A percentile compares a stretch with the other conserved stretches of the same genome.
phyloP scores from a whole-genome alignment of 2,329 filamentous ascomycete species.

The Zymoseptoria pseudotritici region DNA sequence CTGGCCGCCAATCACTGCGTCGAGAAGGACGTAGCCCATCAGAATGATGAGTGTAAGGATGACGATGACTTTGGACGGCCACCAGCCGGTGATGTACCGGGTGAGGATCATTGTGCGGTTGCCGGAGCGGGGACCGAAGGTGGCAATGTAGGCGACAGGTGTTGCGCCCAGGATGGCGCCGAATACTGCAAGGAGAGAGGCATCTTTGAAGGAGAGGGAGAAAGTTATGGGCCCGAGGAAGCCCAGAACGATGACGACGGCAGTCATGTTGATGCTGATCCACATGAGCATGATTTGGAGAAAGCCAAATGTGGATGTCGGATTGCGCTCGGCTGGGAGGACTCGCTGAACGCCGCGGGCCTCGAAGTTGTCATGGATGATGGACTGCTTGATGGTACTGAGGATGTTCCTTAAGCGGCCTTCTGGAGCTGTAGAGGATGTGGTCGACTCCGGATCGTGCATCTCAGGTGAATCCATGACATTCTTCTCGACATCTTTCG shows the following conservation, averaged over 20 bases:
- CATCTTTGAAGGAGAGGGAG: constrained; percentile 51
- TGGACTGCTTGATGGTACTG: constrained; percentile 33
- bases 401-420: neutral
- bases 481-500: constrained; percentile 7
- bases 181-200: constrained; percentile 50
- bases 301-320: constrained; percentile 45
- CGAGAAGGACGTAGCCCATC: constrained; percentile 53
- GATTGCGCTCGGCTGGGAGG: constrained; percentile 47
- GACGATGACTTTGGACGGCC: constrained; percentile 56
- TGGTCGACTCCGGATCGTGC: neutral
- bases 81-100: constrained; percentile 58
- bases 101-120: constrained; percentile 57
- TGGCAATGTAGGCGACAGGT: constrained; percentile 53
- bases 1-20: constrained; percentile 60
- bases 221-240: constrained; percentile 56
- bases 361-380: constrained; percentile 49
- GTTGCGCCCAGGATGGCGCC: constrained; percentile 50
- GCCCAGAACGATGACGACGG: constrained; percentile 58
- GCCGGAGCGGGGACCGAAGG: constrained; percentile 54
- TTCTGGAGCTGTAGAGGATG: neutral
- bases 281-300: constrained; percentile 52
- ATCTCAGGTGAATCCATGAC: neutral
- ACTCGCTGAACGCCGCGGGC: constrained; percentile 55
- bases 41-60: constrained; percentile 56
- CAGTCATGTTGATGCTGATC: constrained; percentile 56